A percentile compares a stretch with the other conserved stretches of the same genome.
Conservation (phyloP, 1,284 basidiomycete genomes). For the Microbotryomycetes sp. region DNA sequence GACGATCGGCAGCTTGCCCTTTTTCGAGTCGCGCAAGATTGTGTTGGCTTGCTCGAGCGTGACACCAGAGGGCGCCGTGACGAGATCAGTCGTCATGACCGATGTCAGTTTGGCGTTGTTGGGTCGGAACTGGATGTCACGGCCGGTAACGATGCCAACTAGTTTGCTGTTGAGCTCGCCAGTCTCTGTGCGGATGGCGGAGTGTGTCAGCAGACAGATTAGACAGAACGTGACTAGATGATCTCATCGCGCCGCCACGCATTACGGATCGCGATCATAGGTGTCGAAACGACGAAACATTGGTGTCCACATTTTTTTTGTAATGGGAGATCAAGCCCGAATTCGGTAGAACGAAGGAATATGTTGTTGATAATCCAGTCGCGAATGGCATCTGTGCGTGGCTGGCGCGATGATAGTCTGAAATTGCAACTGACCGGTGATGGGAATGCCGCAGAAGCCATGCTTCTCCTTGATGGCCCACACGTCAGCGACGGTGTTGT, state of each 20-base stretch:
- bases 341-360: conserved; percentile 39
- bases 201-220: too few species aligned
- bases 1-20: conserved; percentile 92
- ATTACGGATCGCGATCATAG: conserved; percentile 35
- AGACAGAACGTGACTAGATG: conserved; percentile 1
- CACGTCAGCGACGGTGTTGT: conserved; percentile 77
- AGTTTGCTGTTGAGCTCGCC: conserved; percentile 83
- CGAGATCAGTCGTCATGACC: conserved; percentile 80
- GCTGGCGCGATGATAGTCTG: background rate
- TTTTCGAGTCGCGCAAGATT: conserved; percentile 92
- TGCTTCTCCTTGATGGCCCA: conserved; percentile 85
- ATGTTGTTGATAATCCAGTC: conserved; percentile 28
- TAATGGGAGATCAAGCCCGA: conserved; percentile 34
- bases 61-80: conserved; percentile 75
- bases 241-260: background rate
- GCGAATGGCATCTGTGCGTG: conserved; percentile 41
- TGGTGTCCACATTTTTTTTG: conserved; percentile 34
- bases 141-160: conserved; percentile 90
- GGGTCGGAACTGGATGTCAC: conserved; percentile 90
- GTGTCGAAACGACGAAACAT: conserved; percentile 26
- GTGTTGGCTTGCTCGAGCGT: conserved; percentile 88
- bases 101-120: conserved; percentile 60
- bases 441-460: conserved; percentile 95
- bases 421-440: conserved; percentile 65
- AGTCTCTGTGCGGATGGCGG: conserved; percentile 66